Conservation (phyloP, 257 asterid genomes). For the Orobanche coerulescens region DNA sequence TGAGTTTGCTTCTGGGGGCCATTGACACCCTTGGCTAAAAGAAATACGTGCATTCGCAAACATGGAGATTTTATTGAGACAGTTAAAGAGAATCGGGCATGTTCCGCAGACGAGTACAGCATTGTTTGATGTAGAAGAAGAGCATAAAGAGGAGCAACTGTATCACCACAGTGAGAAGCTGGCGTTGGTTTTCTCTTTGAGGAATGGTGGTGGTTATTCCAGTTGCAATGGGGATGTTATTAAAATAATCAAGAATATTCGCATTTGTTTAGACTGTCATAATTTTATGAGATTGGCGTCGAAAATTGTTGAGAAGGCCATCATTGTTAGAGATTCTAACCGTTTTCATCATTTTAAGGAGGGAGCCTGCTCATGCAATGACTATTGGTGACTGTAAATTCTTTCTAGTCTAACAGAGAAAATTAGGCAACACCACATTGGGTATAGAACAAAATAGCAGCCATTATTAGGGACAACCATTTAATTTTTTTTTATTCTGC, state of each 20-base stretch:
- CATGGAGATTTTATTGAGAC: conserved; percentile 35
- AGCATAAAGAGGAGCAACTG: conserved; percentile 84
- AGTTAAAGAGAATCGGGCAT: conserved; percentile 29
- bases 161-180: conserved; percentile 84
- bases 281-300: conserved; percentile 74
- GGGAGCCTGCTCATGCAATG: conserved; percentile 75
- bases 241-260: conserved; percentile 54
- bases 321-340: conserved; percentile 67
- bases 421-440: not conserved
- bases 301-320: conserved; percentile 37
- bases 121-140: conserved; percentile 70
- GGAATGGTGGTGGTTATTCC: conserved; percentile 28
- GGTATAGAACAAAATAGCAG: not conserved
- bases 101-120: conserved; percentile 42
- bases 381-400: conserved; percentile 46
- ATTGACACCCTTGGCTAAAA: conserved; percentile 41
- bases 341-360: conserved; percentile 72
- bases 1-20: conserved; percentile 77
- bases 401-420: not conserved
- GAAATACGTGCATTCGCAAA: conserved; percentile 39
- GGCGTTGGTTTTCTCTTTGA: conserved; percentile 63
- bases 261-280: conserved; percentile 77
- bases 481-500: conserved; percentile 32
- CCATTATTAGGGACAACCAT: conserved; percentile 21
- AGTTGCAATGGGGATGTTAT: conserved; percentile 25